Conservation (phyloP, 2,329 filamentous ascomycete species). For the Oidium heveae region DNA sequence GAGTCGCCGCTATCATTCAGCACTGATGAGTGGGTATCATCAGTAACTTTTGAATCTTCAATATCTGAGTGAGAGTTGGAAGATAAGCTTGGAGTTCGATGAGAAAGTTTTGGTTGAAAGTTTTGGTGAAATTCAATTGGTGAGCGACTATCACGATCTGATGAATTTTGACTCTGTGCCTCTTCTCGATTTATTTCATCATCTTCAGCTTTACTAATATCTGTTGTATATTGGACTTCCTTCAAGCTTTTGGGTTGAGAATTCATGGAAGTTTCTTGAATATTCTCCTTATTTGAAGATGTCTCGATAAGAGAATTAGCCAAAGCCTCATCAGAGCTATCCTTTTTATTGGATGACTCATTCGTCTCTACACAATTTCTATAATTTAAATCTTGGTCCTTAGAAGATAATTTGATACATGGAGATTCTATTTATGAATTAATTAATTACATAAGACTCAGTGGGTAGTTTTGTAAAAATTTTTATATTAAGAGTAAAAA, state of each 20-base stretch:
- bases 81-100: neutral
- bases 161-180: slow-evolving; percentile 7
- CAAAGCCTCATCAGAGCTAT: neutral
- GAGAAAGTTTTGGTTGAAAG: neutral
- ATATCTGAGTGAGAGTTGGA: neutral
- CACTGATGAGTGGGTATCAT: neutral
- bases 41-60: neutral
- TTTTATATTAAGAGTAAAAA: too few relatives aligned
- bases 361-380: neutral
- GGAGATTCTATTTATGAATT: neutral
- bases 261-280: neutral
- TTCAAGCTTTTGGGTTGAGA: neutral
- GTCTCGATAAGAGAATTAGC: neutral
- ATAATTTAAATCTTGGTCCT: neutral
- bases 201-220: neutral
- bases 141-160: slow-evolving; percentile 10
- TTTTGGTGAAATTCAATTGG: slow-evolving; percentile 9
- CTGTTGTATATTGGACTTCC: neutral
- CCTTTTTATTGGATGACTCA: neutral
- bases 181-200: slow-evolving; percentile 1
- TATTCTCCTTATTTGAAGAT: neutral
- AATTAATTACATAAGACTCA: too few relatives aligned
- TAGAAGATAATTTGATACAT: neutral
- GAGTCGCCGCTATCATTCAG: neutral
- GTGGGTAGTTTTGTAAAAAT: too few relatives aligned